Base-by-base conservation (phyloP, 129 eudicot species). In the Saussurea involucrata region DNA sequence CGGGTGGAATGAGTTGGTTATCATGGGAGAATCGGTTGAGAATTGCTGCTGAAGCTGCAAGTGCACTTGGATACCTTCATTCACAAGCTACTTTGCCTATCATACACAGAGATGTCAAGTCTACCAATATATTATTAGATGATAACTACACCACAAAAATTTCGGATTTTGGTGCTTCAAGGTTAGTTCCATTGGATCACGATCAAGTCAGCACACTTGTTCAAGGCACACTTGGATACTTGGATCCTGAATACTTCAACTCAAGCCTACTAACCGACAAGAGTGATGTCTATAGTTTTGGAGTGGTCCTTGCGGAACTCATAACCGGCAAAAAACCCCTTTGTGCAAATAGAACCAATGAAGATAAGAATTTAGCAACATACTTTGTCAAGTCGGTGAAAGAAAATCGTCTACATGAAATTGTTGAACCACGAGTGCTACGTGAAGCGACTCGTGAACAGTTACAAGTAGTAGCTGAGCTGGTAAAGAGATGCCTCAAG, bases 161-260 rank as follows among this genome's bases (percentile, higher is more conserved):
- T 55, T 73, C 89, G 0, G 95, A 89, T 73, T 89, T 89, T 66
- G 91, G 95, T 18, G 95, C 91, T n/a, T 89, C 95, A 7, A 82
- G 95, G 68, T 73, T 87, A 11, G 72, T 85, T 8, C 84, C 89
- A 0, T 44, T 82, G 53, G 86, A 87, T 63, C 87, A 82, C 8
- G 76, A 81, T 11, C 85, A 89, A 66, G 86, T 89, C 8, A 80
- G 84, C 4, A 88, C 93, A 8, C 33, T 84, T 67, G 90, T 86
- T 40, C 90, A 78, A 80, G 88, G 93, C 25, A 86, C 93, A 5
- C 49, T 86, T 1, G 93, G 90, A 0, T 88, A 88, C 80, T 36
- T 89, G 64, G 93, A 86, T 63, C 90, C 90, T 0, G 87, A 86
- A 24, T 86, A 86, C 80, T 83, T 89, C 46, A 53, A 79, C 49